Evolutionary conservation across 1,284 basidiomycete genomes (phyloP).

Genomic region (Sporisorium exsertum): DNA sequence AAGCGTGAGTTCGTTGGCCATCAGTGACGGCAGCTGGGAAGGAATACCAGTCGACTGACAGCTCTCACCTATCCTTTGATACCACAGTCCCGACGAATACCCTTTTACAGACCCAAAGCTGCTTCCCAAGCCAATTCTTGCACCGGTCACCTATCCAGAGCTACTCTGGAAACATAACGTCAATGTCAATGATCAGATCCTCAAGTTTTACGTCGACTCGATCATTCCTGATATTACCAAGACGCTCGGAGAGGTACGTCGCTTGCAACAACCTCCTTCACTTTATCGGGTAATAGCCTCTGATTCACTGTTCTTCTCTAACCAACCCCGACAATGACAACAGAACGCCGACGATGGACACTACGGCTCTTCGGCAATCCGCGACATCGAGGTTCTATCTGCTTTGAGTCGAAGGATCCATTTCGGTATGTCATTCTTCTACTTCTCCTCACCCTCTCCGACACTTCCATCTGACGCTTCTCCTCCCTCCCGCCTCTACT

Average conservation of each 20-base stretch:
- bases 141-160: conserved; percentile 79
- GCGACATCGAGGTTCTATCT: conserved; percentile 93
- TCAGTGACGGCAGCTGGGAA: no score
- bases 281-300: neutral
- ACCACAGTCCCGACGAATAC: conserved; percentile 84
- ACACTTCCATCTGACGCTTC: neutral
- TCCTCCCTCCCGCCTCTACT: neutral
- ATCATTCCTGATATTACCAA: conserved; percentile 86
- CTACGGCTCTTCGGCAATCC: conserved; percentile 91
- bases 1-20: conserved; percentile 34
- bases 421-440: conserved; percentile 78
- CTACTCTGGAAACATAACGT: conserved; percentile 84
- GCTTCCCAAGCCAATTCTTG: conserved; percentile 86
- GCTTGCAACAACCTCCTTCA: neutral
- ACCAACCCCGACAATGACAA: neutral
- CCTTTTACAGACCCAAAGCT: conserved; percentile 82
- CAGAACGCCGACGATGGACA: conserved; percentile 89
- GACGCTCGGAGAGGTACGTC: conserved; percentile 45
- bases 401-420: conserved; percentile 95
- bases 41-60: neutral
- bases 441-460: neutral
- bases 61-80: neutral
- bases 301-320: neutral
- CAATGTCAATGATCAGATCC: conserved; percentile 88
- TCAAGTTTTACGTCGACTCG: conserved; percentile 84